Percentiles rank a stretch among this genome's conserved stretches.
phyloP scores from a whole-genome alignment of 2,329 filamentous ascomycete species.

The Pleomassaria siparia region DNA sequence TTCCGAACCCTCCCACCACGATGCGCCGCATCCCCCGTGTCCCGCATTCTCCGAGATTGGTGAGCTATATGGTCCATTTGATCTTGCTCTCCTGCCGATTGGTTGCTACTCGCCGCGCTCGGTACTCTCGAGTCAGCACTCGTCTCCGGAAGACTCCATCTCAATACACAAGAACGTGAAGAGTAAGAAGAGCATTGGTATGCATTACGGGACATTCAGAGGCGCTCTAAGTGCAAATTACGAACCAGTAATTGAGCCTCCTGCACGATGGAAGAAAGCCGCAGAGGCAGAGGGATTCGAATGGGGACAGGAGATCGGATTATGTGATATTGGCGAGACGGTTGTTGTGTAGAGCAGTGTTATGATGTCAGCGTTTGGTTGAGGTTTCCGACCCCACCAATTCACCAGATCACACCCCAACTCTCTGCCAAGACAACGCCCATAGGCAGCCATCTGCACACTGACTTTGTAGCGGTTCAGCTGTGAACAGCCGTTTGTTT shows the following conservation, averaged over 20 bases:
- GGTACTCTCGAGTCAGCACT: slow-evolving; percentile 50
- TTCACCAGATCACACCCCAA: not conserved
- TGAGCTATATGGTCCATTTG: slow-evolving; percentile 50
- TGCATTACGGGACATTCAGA: slow-evolving; percentile 55
- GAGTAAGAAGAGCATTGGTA: slow-evolving; percentile 52
- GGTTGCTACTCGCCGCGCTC: slow-evolving; percentile 50
- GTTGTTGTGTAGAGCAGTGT: slow-evolving; percentile 37
- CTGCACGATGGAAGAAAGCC: slow-evolving; percentile 47
- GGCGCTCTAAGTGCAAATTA: slow-evolving; percentile 49
- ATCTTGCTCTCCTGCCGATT: slow-evolving; percentile 53
- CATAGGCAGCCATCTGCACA: not conserved
- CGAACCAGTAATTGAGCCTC: slow-evolving; percentile 54
- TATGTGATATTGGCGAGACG: slow-evolving; percentile 53
- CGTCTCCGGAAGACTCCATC: slow-evolving; percentile 51
- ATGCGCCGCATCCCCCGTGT: slow-evolving; percentile 45
- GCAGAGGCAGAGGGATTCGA: slow-evolving; percentile 47
- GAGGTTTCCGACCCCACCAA: not conserved
- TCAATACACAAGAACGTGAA: slow-evolving; percentile 51
- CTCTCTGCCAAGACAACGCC: not conserved
- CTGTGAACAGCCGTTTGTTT: not conserved
- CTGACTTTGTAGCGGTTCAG: not conserved
- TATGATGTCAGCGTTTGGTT: not conserved
- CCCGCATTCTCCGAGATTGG: slow-evolving; percentile 54
- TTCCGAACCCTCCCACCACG: slow-evolving; percentile 30
- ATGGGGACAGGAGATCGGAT: slow-evolving; percentile 40